Evolutionary conservation across 768 basidiomycete genomes (phyloP), one percentile per base, ranked within the genome.

Genomic region (Termitomyces sp.): DNA sequence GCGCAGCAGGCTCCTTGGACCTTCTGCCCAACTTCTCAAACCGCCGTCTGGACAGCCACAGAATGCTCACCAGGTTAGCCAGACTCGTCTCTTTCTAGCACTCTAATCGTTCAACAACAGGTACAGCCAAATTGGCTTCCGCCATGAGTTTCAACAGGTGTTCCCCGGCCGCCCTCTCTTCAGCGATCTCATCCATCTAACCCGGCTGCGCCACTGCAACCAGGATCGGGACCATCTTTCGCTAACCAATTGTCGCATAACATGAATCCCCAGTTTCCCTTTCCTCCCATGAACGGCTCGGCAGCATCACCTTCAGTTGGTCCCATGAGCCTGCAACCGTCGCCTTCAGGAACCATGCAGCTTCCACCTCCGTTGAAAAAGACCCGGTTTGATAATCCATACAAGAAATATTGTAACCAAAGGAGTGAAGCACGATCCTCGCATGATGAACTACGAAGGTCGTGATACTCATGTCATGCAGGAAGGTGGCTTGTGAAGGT

Each of bases 401-500:
- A 80, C 62, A 74, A 74, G 47, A 73, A 65, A n/a, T 86, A 75
- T 58, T 79, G 78, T 58, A 41, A 77, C 70, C 49, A 74, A 76
- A 52, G 65, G 66, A 7, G 60, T 79, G 43, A 69, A 71, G 22
- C 65, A 73, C 15, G 77, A 81, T 52, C 56, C 64, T 39, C 73
- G 73, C 2, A 53, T 79, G 36, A 55, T 83, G 61, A 71, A 68
- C 33, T 70, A 83, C 36, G 86, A 88, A 9, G 75, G 74, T 51
- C 76, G 81, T 33, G 66, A 57, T 39, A 66, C 68, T 46, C 67
- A 77, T 44, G 86, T 89, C 27, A 77, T 86, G 67, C 73, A 68
- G 32, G 80, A 83, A 63, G 83, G 82, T 50, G 87, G 32, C 59
- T 64, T 40, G 35, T 52, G 15, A 76, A 75, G 55, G 86, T 85